Evolutionary conservation across 768 basidiomycete genomes (phyloP).

Genomic region (Phanerochaete carnosa): DNA sequence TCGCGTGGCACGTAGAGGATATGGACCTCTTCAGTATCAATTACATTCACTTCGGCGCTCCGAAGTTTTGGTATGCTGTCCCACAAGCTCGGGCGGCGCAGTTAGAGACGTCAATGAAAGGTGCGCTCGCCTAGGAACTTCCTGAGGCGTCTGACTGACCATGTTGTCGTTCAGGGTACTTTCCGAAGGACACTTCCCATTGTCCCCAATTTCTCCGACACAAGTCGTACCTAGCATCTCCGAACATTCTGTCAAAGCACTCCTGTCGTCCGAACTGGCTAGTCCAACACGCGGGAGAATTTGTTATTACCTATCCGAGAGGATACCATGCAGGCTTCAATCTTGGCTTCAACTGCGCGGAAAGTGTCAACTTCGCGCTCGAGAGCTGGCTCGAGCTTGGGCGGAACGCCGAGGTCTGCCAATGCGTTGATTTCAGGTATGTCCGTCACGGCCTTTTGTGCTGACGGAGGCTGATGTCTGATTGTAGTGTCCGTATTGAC

Average conservation of each 20-base stretch:
- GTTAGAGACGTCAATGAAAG: constrained; percentile 88
- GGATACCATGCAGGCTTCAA: constrained; percentile 99
- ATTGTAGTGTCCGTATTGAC: constrained; percentile 82
- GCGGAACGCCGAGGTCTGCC: constrained; percentile 70
- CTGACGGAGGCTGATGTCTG: not conserved
- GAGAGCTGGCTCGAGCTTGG: constrained; percentile 94
- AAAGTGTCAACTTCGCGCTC: constrained; percentile 95
- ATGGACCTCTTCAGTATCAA: constrained; percentile 99
- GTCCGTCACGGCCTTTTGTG: constrained; percentile 2
- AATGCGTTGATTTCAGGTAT: constrained; percentile 74
- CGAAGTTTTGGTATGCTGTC: constrained; percentile 96
- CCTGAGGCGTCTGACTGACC: not conserved
- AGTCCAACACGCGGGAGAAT: constrained; percentile 93
- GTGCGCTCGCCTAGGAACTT: constrained; percentile 37
- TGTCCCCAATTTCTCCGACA: constrained; percentile 96
- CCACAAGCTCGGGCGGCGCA: constrained; percentile 81
- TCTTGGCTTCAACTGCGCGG: constrained; percentile 93
- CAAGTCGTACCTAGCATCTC: constrained; percentile 93
- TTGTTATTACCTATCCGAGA: constrained; percentile 91
- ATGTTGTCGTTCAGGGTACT: constrained; percentile 57
- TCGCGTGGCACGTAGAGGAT: constrained; percentile 99
- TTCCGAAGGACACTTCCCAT: constrained; percentile 78
- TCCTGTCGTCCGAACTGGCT: constrained; percentile 81
- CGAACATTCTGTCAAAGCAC: constrained; percentile 72
- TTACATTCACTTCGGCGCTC: constrained; percentile 97